Base-by-base conservation (phyloP, 2,329 filamentous ascomycete species). In the Alternaria dauci region DNA sequence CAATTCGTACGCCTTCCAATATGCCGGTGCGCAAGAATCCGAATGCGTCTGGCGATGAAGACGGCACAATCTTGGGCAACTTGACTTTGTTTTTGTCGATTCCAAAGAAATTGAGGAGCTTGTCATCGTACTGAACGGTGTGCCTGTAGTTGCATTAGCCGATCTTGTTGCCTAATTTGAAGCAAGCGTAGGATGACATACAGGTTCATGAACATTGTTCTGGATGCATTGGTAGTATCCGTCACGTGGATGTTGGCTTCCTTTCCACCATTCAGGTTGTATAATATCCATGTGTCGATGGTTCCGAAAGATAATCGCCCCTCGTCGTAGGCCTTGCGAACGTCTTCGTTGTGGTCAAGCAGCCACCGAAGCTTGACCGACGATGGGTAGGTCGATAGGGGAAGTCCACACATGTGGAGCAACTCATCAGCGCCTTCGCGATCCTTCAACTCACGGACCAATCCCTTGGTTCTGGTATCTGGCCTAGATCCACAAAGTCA, bases 191-290 rank as follows among this genome's bases (percentile, higher is more conserved):
- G 39, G 38, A 34, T 51, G 34, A 57, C 58, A 32, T 61, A 61
- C 55, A 97, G 84, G 80, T 96, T 93, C 90, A 96, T 94, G 79
- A 97, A 95, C 93, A 96, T 96, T 62, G 93, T 97, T 73, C 93
- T 85, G 54, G 91, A 94, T 20, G 93, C 93, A 76, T 97, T 97
- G 62, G 91, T 93, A 48, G 90, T 88, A 77, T 97, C 93, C 0
- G 93, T 95, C 59, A 96, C 92, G 74, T 92, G 89, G 43, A 93
- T 79, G 57, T 89, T 86, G 52, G 85, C 87, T 60, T 87, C 83
- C 32, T 82, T 84, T 51, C 91, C 89, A 59, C 91, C 92, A 72
- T 96, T 93, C 52, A 97, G 86, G 70, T 89, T 89, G 81, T 92
- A 96, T 55, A 96, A 86, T 59, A 97, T 83, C 93, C 93, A 97